Evolutionary conservation across 441 rosid species (phyloP), one percentile per base, ranked within the genome.

Genomic region (Sinapis alba): DNA sequence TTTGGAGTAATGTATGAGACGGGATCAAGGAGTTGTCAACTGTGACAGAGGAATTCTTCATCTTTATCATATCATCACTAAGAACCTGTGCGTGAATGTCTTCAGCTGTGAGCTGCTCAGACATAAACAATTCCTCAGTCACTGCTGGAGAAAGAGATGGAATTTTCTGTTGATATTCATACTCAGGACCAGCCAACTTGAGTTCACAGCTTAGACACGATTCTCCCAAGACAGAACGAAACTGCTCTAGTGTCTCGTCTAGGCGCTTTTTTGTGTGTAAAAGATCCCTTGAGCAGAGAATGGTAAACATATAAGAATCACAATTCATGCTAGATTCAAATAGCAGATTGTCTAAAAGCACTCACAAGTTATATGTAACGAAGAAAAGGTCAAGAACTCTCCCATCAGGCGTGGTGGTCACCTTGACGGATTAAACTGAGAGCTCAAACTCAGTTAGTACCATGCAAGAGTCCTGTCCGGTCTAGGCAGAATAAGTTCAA

Each of bases 381-480:
- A 94, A 92, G 88, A 94, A 92, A 79, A 92, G 95, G 68, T 94
- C 97, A 27, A 92, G 77, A 76, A 90, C 95, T 76, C 89, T 89
- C 34, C 80, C 92, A 78, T 92, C 97, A 1, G 97, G 97, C 0
- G 94, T 90, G 0, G 93, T 94, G 1, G 79, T 92, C 16, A 92
- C 98, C 82, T 94, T 94, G 32, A 92, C 97, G 69, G 85, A 86
- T 73, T 87, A 95, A 76, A 92, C 90, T n/a, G 93, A 83, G 57
- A 94, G 85, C 87, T 94, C 91, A 11, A 94, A 93, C 85, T 94
- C 92, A 68, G 84, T 82, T 7, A 90, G 87, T 88, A 93, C 97
- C 97, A 70, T 91, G 89, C 38, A 93, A 71, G 71, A 93, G 76
- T 68, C 91, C 97, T 36, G 80, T 84, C 27, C 92, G 60, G 62